Percentiles rank a stretch among this genome's conserved stretches.
Evolutionary conservation across 805 yeast genomes (phyloP).

Genomic region (Lachancea waltii): DNA sequence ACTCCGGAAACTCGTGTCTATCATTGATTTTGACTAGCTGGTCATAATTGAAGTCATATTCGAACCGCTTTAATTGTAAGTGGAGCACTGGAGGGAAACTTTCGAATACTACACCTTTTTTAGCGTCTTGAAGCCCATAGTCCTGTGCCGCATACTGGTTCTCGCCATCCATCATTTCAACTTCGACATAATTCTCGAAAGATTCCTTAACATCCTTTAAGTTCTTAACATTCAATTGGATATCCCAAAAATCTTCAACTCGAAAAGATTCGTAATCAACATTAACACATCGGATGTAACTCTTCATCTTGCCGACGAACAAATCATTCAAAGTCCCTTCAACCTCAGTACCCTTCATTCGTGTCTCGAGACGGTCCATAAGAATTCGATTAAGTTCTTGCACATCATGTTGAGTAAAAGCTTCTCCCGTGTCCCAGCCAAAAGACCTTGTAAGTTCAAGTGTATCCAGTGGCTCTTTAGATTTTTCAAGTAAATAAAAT

Average conservation of each 20-base stretch:
- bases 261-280: slow-evolving; percentile 91
- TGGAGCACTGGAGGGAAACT: slow-evolving; percentile 90
- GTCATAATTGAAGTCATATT: slow-evolving; percentile 86
- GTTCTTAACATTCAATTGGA: slow-evolving; percentile 88
- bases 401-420: slow-evolving; percentile 96
- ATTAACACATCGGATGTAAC: slow-evolving; percentile 84
- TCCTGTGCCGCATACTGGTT: slow-evolving; percentile 92
- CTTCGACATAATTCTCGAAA: slow-evolving; percentile 79
- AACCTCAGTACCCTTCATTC: slow-evolving; percentile 83
- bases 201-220: slow-evolving; percentile 65
- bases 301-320: slow-evolving; percentile 96
- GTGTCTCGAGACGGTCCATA: slow-evolving; percentile 87
- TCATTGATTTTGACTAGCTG: slow-evolving; percentile 88
- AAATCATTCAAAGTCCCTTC: slow-evolving; percentile 70
- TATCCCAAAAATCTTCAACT: slow-evolving; percentile 95
- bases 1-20: slow-evolving; percentile 79
- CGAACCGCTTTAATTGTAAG: slow-evolving; percentile 88
- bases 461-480: slow-evolving; percentile 75
- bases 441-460: slow-evolving; percentile 81
- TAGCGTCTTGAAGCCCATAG: slow-evolving; percentile 88
- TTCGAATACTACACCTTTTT: slow-evolving; percentile 90
- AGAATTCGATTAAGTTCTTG: slow-evolving; percentile 92
- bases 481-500: slow-evolving; percentile 71
- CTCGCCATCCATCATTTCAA: slow-evolving; percentile 87
- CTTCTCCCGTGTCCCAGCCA: slow-evolving; percentile 96